phyloP scores from a whole-genome alignment of 768 basidiomycete species.

The Auricularia sp. region DNA sequence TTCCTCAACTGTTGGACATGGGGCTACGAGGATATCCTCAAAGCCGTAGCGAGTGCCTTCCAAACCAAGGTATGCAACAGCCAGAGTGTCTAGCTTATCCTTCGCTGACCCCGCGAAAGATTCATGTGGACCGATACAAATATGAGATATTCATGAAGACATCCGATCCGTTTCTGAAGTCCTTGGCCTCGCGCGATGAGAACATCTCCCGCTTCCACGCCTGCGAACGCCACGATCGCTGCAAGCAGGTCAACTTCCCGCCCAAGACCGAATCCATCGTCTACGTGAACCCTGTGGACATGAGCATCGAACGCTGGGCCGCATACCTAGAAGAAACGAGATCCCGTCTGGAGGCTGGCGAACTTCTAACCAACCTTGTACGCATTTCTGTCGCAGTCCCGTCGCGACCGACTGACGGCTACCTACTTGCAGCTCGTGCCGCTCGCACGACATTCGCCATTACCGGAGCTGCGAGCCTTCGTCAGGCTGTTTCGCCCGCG shows the following conservation, averaged over 20 bases:
- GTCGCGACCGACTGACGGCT: not conserved
- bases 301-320: constrained; percentile 51
- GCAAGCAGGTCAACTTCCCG: constrained; percentile 40
- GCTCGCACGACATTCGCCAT: constrained; percentile 75
- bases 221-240: constrained; percentile 77
- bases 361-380: constrained; percentile 56
- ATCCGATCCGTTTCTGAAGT: constrained; percentile 51
- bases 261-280: constrained; percentile 49
- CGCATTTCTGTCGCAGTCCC: not conserved
- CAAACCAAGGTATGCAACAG: constrained; percentile 40
- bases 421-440: constrained; percentile 56
- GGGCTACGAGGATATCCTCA: constrained; percentile 90
- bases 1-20: constrained; percentile 93
- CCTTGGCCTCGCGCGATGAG: constrained; percentile 52
- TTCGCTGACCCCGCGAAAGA: constrained; percentile 30
- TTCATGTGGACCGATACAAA: constrained; percentile 91
- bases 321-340: constrained; percentile 35
- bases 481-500: constrained; percentile 74
- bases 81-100: not conserved
- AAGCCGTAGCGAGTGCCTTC: constrained; percentile 62
- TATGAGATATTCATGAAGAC: constrained; percentile 47
- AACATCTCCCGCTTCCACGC: constrained; percentile 78
- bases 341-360: constrained; percentile 32
- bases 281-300: constrained; percentile 74
- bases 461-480: constrained; percentile 76